Evolutionary conservation across 306 rosid genomes (phyloP).

Genomic region (Lotus japonicus): DNA sequence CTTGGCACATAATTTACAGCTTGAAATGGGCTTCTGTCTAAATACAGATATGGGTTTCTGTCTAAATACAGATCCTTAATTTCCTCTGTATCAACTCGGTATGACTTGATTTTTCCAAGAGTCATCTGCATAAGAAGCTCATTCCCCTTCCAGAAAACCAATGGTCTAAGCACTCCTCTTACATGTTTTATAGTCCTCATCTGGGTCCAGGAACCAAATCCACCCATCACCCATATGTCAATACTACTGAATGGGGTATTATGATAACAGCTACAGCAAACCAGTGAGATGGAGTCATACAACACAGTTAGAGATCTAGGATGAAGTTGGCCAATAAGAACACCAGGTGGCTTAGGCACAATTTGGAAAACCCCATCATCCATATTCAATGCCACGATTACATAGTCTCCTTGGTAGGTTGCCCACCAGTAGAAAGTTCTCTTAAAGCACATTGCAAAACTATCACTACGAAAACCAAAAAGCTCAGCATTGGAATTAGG

Average conservation of each 20-base stretch:
- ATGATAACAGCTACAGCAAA: neutral
- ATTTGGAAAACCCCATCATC: conserved; percentile 4
- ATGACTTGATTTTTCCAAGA: neutral
- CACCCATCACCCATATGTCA: conserved; percentile 19
- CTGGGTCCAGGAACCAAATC: conserved; percentile 7
- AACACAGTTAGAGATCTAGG: conserved; percentile 17
- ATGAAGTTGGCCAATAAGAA: too few relatives aligned
- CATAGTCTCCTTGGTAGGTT: neutral
- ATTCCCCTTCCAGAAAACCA: conserved; percentile 26
- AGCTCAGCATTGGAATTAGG: neutral
- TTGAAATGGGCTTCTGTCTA: too few relatives aligned
- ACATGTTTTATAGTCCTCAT: neutral
- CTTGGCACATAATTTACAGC: conserved; percentile 17
- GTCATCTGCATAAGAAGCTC: conserved; percentile 16
- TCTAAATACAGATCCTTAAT: too few relatives aligned
- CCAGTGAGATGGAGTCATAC: conserved; percentile 5
- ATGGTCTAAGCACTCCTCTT: neutral
- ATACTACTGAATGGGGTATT: neutral
- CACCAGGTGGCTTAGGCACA: neutral
- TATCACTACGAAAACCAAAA: neutral
- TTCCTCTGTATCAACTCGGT: neutral
- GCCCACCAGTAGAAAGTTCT: conserved; percentile 30
- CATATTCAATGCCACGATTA: neutral
- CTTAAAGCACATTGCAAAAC: conserved; percentile 4
- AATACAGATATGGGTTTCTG: too few relatives aligned